Percentiles rank a stretch among this genome's conserved stretches.
phyloP scores from a whole-genome alignment of 306 rosid species.

The Sicyos edulis region DNA sequence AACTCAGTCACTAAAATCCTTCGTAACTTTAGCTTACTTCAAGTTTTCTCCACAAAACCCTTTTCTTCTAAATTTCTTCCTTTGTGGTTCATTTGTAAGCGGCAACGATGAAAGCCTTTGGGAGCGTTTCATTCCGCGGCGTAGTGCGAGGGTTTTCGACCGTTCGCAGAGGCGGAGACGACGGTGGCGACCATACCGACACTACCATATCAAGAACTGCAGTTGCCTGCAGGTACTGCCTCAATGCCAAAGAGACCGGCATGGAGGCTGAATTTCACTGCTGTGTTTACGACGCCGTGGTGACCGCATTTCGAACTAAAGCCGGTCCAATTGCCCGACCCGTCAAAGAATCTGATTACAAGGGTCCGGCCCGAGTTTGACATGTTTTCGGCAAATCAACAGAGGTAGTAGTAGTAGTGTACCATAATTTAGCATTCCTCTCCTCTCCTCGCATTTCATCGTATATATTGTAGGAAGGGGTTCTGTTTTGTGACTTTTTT shows the following conservation, averaged over 20 bases:
- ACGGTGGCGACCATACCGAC: background rate
- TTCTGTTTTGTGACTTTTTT: too few relatives aligned
- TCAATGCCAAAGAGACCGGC: constrained; percentile 27
- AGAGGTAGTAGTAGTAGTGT: background rate
- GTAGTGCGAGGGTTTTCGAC: too few relatives aligned
- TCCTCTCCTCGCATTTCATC: background rate
- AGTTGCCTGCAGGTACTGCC: constrained; percentile 39
- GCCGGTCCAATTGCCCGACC: constrained; percentile 79
- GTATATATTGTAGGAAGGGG: too few relatives aligned
- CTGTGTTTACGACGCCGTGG: constrained; percentile 57
- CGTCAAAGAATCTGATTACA: constrained; percentile 30
- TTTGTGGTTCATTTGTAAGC: too few relatives aligned
- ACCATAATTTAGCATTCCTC: background rate
- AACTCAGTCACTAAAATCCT: too few relatives aligned
- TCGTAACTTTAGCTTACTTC: too few relatives aligned
- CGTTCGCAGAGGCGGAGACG: background rate
- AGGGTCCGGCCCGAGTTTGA: background rate
- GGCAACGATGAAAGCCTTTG: too few relatives aligned
- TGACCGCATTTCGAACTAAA: constrained; percentile 46
- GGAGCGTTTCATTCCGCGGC: too few relatives aligned
- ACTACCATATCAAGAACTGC: background rate
- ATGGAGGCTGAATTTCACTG: constrained; percentile 45
- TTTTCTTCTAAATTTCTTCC: too few relatives aligned
- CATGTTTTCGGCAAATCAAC: background rate
- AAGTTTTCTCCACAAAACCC: too few relatives aligned